Evolutionary conservation across 345 rosid species (phyloP).

Genomic region (Gossypium turneri): DNA sequence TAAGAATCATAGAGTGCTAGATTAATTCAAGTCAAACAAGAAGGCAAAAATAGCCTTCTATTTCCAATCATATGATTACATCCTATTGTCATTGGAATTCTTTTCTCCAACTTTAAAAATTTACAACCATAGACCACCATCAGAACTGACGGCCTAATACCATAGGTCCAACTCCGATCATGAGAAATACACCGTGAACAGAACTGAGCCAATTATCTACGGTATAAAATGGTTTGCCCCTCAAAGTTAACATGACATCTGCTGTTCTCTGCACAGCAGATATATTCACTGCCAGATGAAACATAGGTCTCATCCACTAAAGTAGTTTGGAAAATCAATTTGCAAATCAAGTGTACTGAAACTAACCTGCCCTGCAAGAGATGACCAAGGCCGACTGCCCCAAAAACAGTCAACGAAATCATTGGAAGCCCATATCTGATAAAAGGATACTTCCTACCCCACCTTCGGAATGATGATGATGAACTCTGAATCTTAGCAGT

Average conservation of each 20-base stretch:
- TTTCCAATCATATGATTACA: neutral
- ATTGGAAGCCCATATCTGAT: constrained; percentile 89
- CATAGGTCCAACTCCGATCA: neutral
- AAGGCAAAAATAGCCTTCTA: neutral
- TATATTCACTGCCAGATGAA: neutral
- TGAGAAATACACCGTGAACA: neutral
- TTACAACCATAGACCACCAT: neutral
- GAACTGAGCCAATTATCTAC: neutral
- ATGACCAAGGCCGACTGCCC: constrained; percentile 78
- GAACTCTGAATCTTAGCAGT: constrained; percentile 23
- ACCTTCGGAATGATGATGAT: constrained; percentile 53
- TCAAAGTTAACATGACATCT: neutral
- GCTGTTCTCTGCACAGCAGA: neutral
- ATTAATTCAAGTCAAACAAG: neutral
- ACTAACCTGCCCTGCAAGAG: constrained; percentile 93
- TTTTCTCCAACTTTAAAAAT: neutral
- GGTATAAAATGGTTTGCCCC: neutral
- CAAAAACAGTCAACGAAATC: constrained; percentile 85
- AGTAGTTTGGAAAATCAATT: neutral
- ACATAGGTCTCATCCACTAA: neutral
- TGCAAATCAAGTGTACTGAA: neutral
- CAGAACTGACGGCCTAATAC: neutral
- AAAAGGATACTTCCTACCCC: constrained; percentile 87
- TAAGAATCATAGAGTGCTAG: neutral
- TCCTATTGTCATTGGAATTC: neutral